Conservation (phyloP, 108 stramenopile species). For the Stephanodiscus minutulus region DNA sequence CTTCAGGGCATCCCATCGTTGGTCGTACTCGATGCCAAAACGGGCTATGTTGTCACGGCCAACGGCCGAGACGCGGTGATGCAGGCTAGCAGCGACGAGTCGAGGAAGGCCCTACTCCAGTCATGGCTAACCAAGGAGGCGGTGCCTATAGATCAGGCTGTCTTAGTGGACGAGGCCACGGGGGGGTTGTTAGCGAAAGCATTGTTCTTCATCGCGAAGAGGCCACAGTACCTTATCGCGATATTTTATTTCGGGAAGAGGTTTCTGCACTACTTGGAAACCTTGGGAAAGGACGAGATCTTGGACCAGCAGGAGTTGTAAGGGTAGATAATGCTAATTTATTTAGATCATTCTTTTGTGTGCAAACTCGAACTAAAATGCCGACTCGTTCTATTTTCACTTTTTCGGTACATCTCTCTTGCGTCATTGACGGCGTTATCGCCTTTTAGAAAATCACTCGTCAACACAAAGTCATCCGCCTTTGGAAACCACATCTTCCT, state of each 20-base stretch:
- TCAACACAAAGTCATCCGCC: slow-evolving; percentile 38
- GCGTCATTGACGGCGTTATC: not conserved
- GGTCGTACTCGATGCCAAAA: slow-evolving; percentile 70
- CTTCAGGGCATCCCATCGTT: slow-evolving; percentile 69
- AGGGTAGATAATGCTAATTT: not conserved
- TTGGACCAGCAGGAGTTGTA: slow-evolving; percentile 12
- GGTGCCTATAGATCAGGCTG: slow-evolving; percentile 59
- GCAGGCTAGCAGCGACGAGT: slow-evolving; percentile 26
- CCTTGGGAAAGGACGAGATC: slow-evolving; percentile 29
- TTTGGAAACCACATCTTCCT: slow-evolving; percentile 39
- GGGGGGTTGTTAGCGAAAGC: slow-evolving; percentile 31
- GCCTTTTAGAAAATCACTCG: slow-evolving; percentile 1
- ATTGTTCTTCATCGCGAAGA: slow-evolving; percentile 58
- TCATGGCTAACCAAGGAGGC: slow-evolving; percentile 60
- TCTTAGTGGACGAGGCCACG: slow-evolving; percentile 21
- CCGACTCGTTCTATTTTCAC: not conserved
- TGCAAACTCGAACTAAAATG: not conserved
- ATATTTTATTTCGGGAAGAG: slow-evolving; percentile 58
- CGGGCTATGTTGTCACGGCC: slow-evolving; percentile 68
- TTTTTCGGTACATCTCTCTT: not conserved
- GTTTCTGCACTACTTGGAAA: slow-evolving; percentile 32
- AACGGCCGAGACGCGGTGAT: slow-evolving; percentile 60
- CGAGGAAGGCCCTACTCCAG: slow-evolving; percentile 45
- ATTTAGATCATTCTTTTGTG: not conserved
- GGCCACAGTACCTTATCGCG: slow-evolving; percentile 66